Evolutionary conservation across 257 asterid genomes (phyloP), one percentile per base, ranked within the genome.

Genomic region (Linderniella brevidens): DNA sequence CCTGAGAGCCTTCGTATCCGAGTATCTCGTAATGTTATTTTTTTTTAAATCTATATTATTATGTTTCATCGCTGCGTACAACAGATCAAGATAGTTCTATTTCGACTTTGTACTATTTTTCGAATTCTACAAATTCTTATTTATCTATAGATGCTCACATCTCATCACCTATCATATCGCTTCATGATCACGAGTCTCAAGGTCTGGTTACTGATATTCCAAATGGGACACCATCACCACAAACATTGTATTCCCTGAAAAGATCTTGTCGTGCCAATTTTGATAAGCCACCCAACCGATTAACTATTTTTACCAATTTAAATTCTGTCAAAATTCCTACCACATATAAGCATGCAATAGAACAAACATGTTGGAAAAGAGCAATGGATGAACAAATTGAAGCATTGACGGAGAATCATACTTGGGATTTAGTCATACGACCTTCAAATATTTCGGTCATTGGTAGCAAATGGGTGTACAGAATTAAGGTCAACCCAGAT

Each of bases 1-100:
- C 37, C 57, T 7, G 18, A 18, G 16, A 4, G 20, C 18, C 17
- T 9, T 12, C 19, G 19, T 1, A 17, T 52, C 1, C 8, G 48
- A 3, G 58, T 43, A 9, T 54, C 51, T 29, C 32, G 58, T 32
- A 9, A 54, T 54, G 58, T 54, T 13, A 54, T 17, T 25, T 54
- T 44, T 16, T 54, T 43, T 41, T 41, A 54, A 29, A 42, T 41
- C 9, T 41, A 13, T 54, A 54, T 54, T 41, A 8, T 43, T 14
- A 25, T 54, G 49, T 0, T 9, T 43, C 41, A 41, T 29, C 25
- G 20, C 12, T 25, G 4, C 20, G 14, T 13, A 4, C 11, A 42
- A 12, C 32, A 41, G 35, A 1, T 38, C 16, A 36, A 3, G 17
- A 3, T 18, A 38, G 38, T 8, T 40, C 57, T 18, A 38, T 37